Base-by-base conservation (phyloP, 1,284 basidiomycete genomes). In the Ustilago curta region DNA sequence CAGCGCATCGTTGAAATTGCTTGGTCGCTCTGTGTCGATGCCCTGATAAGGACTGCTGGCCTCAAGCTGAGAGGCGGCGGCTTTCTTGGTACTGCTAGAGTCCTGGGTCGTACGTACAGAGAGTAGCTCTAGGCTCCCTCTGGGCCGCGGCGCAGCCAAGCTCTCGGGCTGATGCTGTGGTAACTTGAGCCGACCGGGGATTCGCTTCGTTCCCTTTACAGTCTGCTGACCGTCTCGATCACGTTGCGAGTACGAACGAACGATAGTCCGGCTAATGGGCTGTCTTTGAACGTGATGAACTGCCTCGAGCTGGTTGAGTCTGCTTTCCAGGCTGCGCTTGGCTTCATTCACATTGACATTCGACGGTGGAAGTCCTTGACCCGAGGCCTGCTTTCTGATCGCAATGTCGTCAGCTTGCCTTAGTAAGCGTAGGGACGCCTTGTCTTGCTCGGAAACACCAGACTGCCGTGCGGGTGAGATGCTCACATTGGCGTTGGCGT, bases 101-200 rank as follows among this genome's bases (percentile, higher is more conserved):
- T 21, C 19, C 11, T 47, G 18, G 23, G 14, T 18, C 11, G 23
- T 52, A 27, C 57, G 39, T 16, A 9, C 6, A 5, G 42, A 8
- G 3, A 60, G 52, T 27, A 55, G 31, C 14, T 63, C 45, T 9
- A 70, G 6, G 32, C 60, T 57, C n/a, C 39, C 27, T 43, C 49
- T 29, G 18, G 35, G 50, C 4, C 35, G 35, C 14, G 14, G 21
- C 19, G 19, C 19, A 3, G n/a, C 12, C 0, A 31, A 21, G 18
- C 32, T 40, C 1, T 42, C 25, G 8, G 39, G 35, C 14, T 43
- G 25, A 4, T 18, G 47, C 23, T 44, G n/a, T 3, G 61, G 68
- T n/a, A 70, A 53, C 21, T 59, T 59, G 39, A 70, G 57, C 31
- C 68, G 61, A 45, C 61, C 53, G 1, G 68, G 68, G 11, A 60